Percentiles rank a stretch among this genome's conserved stretches.
Evolutionary conservation across 805 yeast species (phyloP).

Genomic region (Ogataea degrootiae): DNA sequence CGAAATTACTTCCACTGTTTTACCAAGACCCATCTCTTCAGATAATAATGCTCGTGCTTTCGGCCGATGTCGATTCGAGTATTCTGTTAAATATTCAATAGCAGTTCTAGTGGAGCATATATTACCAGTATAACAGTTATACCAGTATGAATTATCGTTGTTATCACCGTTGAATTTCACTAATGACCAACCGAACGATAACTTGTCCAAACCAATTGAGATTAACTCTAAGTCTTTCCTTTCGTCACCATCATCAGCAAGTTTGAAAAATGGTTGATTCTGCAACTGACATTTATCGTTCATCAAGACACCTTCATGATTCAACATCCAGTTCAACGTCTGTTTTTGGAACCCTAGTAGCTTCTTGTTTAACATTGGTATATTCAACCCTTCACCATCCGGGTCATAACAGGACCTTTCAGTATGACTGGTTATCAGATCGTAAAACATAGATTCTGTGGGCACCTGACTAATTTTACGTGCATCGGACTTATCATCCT

Average conservation of each 20-base stretch:
- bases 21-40: slow-evolving; percentile 98
- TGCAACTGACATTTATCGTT: neutral
- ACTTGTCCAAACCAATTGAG: slow-evolving; percentile 31
- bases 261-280: slow-evolving; percentile 6
- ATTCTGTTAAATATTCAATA: slow-evolving; percentile 19
- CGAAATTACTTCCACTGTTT: slow-evolving; percentile 80
- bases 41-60: slow-evolving; percentile 65
- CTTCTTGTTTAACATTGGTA: slow-evolving; percentile 19
- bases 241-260: slow-evolving; percentile 23
- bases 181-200: slow-evolving; percentile 52
- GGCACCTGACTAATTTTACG: slow-evolving; percentile 10
- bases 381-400: slow-evolving; percentile 2
- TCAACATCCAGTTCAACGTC: slow-evolving; percentile 53
- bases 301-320: slow-evolving; percentile 39
- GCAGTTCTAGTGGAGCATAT: slow-evolving; percentile 33
- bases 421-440: slow-evolving; percentile 44
- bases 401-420: slow-evolving; percentile 11
- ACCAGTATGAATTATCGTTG: slow-evolving; percentile 32
- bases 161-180: slow-evolving; percentile 9
- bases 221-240: slow-evolving; percentile 22
- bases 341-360: slow-evolving; percentile 44
- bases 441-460: slow-evolving; percentile 40
- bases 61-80: slow-evolving; percentile 4
- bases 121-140: slow-evolving; percentile 47
- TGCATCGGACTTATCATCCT: neutral